phyloP scores from a whole-genome alignment of 2,329 filamentous ascomycete genomes.

The Pseudofabraea citricarpa region DNA sequence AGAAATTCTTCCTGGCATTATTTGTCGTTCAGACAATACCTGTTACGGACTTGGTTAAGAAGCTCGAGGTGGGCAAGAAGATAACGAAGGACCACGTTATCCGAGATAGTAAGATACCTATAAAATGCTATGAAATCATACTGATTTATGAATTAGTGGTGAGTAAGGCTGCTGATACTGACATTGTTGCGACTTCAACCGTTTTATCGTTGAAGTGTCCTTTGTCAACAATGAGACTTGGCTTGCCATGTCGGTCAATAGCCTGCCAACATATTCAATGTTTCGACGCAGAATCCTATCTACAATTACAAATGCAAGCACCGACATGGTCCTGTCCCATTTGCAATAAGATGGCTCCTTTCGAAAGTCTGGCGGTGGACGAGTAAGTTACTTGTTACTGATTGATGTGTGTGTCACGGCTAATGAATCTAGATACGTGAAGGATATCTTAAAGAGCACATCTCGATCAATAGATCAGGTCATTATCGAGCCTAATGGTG shows the following conservation, averaged over 20 bases:
- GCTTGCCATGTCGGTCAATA: slow-evolving; percentile 72
- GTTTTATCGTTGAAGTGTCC: slow-evolving; percentile 92
- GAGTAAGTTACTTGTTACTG: slow-evolving; percentile 50
- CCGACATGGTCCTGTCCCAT: slow-evolving; percentile 96
- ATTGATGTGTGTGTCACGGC: slow-evolving; percentile 9
- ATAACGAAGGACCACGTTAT: slow-evolving; percentile 80
- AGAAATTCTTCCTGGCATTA: slow-evolving; percentile 70
- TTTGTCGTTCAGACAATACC: slow-evolving; percentile 72
- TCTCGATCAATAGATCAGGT: slow-evolving; percentile 72
- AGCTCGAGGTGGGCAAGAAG: slow-evolving; percentile 60
- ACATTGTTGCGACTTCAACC: slow-evolving; percentile 83
- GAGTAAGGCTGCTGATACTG: slow-evolving; percentile 75
- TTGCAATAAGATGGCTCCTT: slow-evolving; percentile 79
- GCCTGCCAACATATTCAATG: slow-evolving; percentile 88
- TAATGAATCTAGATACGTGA: slow-evolving; percentile 66
- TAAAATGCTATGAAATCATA: not conserved
- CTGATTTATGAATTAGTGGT: slow-evolving; percentile 54
- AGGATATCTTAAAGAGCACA: slow-evolving; percentile 77
- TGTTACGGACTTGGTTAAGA: slow-evolving; percentile 65
- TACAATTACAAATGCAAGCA: slow-evolving; percentile 91
- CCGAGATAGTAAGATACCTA: slow-evolving; percentile 64
- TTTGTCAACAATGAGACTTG: slow-evolving; percentile 77
- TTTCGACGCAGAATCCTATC: slow-evolving; percentile 88
- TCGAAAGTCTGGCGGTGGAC: slow-evolving; percentile 79
- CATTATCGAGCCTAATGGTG: slow-evolving; percentile 80